These are phyloP conservation scores for Fusarium domesticum DNA, from an alignment of 2,329 filamentous ascomycete genomes.

Conservation along the genomic window DNA sequence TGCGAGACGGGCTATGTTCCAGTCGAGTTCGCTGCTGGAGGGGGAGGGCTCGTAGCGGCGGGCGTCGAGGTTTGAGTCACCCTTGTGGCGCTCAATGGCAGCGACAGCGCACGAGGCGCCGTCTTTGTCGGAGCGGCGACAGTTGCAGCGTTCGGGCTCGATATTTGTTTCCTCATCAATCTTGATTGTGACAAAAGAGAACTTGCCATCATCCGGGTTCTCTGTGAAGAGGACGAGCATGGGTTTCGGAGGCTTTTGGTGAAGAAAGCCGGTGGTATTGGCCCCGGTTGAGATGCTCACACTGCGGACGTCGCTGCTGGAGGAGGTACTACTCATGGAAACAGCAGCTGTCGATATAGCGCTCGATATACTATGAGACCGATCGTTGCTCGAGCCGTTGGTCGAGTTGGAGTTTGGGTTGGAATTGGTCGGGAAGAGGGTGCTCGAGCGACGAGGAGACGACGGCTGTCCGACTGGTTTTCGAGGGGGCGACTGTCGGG, in stretches of 20 bases:
- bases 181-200: constrained; percentile 32
- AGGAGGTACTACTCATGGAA: constrained; percentile 28
- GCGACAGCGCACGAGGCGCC: constrained; percentile 24
- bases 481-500: constrained; percentile 10
- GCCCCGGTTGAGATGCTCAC: constrained; percentile 26
- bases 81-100: constrained; percentile 30
- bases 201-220: constrained; percentile 15
- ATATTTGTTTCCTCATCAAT: constrained; percentile 33
- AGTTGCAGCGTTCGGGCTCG: constrained; percentile 37
- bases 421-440: constrained; percentile 5
- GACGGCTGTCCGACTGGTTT: constrained; percentile 19
- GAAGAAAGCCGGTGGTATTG: constrained; percentile 30
- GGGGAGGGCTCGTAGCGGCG: constrained; percentile 27
- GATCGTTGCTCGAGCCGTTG: constrained; percentile 9
- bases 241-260: constrained; percentile 32
- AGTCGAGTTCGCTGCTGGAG: constrained; percentile 19
- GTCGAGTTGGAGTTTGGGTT: constrained; percentile 9
- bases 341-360: constrained; percentile 1
- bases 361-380: constrained; percentile 25
- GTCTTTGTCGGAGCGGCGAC: constrained; percentile 28
- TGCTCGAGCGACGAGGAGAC: constrained; percentile 17
- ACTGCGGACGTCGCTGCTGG: constrained; percentile 24
- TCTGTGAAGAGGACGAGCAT: constrained; percentile 36
- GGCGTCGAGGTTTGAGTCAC: constrained; percentile 24
- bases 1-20: constrained; percentile 33